Base-by-base conservation (phyloP, 2,329 filamentous ascomycete genomes). In the Lecanicillium sp. region DNA sequence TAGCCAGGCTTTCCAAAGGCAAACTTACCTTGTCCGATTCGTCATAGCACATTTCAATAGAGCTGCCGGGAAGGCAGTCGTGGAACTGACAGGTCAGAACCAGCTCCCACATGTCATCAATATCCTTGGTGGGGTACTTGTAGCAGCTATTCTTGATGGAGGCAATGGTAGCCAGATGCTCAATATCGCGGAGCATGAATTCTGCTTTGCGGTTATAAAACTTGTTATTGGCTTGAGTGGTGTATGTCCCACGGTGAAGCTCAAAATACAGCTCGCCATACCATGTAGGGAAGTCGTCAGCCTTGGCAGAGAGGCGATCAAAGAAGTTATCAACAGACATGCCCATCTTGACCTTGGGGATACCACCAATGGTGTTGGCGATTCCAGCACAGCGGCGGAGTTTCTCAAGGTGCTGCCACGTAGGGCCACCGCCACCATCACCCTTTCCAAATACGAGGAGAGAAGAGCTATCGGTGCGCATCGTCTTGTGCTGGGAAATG, bases 261-360 rank as follows among this genome's bases (percentile, higher is more conserved):
- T 98, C 92, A 59, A 98, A 95, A 65, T 98, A 98, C 8, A 98
- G 73, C 64, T 98, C 92, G 30, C 92, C 92, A 57, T 95, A 95
- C 92, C 92, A 98, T 2, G 92, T 96, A 17, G 88, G 85, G 38
- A 95, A 82, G 14, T 86, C 73, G 3, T 78, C 60, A 19, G 78
- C 78, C 64, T 89, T 94, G 61, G 83, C 77, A 58, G 95, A 83
- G 4, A 98, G 69, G 37, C 75, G 74, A 49, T 84, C 84, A 55
- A 95, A 96, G 68, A 96, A 96, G 51, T 95, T 86, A 44, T 98
- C 90, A 13, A 95, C 92, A 2, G 85, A 89, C 38, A 80, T 75
- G 29, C 89, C 90, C 70, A 96, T 80, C 55, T 92, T 87, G 40
- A 95, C 77, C 48, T 89, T 83, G 9, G 90, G 92, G 31, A 96